Evolutionary conservation across 148 eudicot species (phyloP).

Genomic region (Rhododendron mucronatum): DNA sequence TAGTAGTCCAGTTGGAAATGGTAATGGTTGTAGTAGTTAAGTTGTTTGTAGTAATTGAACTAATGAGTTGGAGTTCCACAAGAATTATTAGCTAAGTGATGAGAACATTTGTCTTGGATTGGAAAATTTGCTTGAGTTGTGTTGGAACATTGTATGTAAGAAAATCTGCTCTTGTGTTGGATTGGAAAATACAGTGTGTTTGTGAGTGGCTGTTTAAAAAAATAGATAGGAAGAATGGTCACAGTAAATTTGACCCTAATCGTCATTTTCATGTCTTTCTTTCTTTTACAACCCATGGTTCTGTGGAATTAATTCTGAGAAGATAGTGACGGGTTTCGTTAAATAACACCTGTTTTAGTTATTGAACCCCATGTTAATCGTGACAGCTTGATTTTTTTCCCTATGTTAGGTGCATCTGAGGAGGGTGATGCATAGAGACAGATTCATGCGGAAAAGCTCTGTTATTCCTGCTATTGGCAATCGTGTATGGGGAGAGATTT

Average conservation of each 20-base stretch:
- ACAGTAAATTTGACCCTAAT: background rate
- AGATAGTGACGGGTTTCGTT: background rate
- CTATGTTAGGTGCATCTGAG: slow-evolving; percentile 78
- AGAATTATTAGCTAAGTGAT: too few relatives aligned
- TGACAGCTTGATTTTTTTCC: slow-evolving; percentile 6
- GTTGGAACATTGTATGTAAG: too few relatives aligned
- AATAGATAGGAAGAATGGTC: too few relatives aligned
- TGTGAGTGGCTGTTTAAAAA: too few relatives aligned
- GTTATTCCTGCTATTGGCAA: slow-evolving; percentile 81
- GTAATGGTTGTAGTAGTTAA: too few relatives aligned
- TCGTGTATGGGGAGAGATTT: slow-evolving; percentile 93
- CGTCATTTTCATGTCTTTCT: background rate
- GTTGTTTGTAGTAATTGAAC: too few relatives aligned
- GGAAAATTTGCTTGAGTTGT: too few relatives aligned
- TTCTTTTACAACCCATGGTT: background rate
- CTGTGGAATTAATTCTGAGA: background rate
- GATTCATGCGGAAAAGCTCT: slow-evolving; percentile 95
- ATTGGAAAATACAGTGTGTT: too few relatives aligned
- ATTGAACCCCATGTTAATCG: background rate
- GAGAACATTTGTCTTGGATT: too few relatives aligned
- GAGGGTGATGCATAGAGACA: slow-evolving; percentile 83
- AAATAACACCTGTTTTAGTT: background rate
- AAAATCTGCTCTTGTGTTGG: too few relatives aligned
- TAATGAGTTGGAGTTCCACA: too few relatives aligned
- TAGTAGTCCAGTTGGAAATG: too few relatives aligned